Evolutionary conservation across 306 rosid genomes (phyloP), one percentile per base, ranked within the genome.

Genomic region (Bauhinia variegata): DNA sequence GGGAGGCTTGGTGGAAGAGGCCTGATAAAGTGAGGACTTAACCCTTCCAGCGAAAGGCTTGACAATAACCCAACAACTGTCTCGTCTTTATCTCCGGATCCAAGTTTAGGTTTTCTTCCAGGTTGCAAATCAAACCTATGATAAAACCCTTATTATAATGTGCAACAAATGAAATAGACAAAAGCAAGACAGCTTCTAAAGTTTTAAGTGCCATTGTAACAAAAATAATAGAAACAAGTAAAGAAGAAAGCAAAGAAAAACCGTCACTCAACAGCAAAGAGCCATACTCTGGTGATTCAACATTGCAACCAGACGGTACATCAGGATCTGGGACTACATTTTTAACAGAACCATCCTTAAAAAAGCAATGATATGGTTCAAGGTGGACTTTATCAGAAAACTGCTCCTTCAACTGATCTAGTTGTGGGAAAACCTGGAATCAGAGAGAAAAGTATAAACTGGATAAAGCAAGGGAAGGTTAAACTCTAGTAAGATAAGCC

Each of bases 1-100:
- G 99, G 99, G 58, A 95, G 91, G 67, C 91, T 79, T 32, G 99
- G 99, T 36, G 99, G 99, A 79, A 83, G 51, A 68, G 99, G 99
- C 82, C 99, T 81, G 67, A 80, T 79, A 96, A 97, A 95, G 52
- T 79, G 89, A 66, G 99, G 99, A 77, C 81, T 78, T 54, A 89
- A 79, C 58, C 97, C 96, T 78, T 88, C 89, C 60, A 78, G 54
- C 0, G 96, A 84, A 65, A 85, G 67, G 81, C 80, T 89, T 65
- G 92, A 81, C 81, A 91, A 83, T 74, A 95, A 82, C 44, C 88
- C 97, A 74, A 85, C 30, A 44, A 82, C 66, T 1, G 89, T 72
- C 77, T 92, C 96, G 5, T 91, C 99, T 77, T 83, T 90, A 70
- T 90, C 96, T 30, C 97, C 99, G 8, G 89, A 70, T 65, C 98